Percentiles rank a stretch among this genome's conserved stretches.
phyloP scores from a whole-genome alignment of 2,329 filamentous ascomycete genomes.

The Epichloe glyceriae region DNA sequence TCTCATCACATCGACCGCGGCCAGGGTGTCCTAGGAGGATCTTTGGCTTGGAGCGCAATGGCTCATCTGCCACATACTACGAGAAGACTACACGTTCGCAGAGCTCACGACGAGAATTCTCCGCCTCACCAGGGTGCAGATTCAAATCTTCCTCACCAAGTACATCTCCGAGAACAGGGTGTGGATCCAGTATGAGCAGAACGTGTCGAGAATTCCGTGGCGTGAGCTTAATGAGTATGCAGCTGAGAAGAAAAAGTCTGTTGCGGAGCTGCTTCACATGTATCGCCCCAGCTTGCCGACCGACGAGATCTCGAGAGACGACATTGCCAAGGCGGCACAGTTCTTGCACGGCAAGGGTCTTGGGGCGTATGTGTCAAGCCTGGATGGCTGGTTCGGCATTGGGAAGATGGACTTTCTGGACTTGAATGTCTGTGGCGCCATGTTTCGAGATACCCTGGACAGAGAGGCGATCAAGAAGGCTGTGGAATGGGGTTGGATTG shows the following conservation, averaged over 20 bases:
- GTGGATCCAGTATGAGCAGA: slow-evolving; percentile 12
- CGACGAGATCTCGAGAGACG: slow-evolving; percentile 9
- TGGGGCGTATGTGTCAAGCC: background rate
- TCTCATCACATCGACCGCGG: background rate
- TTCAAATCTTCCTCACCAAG: slow-evolving; percentile 11
- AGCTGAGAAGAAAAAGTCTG: slow-evolving; percentile 2
- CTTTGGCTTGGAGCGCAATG: slow-evolving; percentile 14
- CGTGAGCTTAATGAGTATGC: slow-evolving; percentile 5
- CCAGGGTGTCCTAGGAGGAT: slow-evolving; percentile 11
- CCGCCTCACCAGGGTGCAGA: slow-evolving; percentile 10
- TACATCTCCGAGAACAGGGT: slow-evolving; percentile 11
- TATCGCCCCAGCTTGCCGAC: slow-evolving; percentile 13
- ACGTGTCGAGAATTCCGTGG: slow-evolving; percentile 7
- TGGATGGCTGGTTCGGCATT: slow-evolving; percentile 9
- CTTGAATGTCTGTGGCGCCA: slow-evolving; percentile 11
- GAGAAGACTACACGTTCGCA: slow-evolving; percentile 10
- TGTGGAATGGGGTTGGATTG: slow-evolving; percentile 7
- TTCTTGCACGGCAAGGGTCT: slow-evolving; percentile 10
- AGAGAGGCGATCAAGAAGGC: slow-evolving; percentile 6
- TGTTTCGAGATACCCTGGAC: slow-evolving; percentile 13
- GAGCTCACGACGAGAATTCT: slow-evolving; percentile 9
- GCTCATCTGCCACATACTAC: slow-evolving; percentile 14
- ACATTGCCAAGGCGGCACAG: slow-evolving; percentile 7
- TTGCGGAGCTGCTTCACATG: slow-evolving; percentile 7
- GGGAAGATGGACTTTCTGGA: slow-evolving; percentile 12